Evolutionary conservation across 345 rosid species (phyloP).

Genomic region (Gossypium arboreum): DNA sequence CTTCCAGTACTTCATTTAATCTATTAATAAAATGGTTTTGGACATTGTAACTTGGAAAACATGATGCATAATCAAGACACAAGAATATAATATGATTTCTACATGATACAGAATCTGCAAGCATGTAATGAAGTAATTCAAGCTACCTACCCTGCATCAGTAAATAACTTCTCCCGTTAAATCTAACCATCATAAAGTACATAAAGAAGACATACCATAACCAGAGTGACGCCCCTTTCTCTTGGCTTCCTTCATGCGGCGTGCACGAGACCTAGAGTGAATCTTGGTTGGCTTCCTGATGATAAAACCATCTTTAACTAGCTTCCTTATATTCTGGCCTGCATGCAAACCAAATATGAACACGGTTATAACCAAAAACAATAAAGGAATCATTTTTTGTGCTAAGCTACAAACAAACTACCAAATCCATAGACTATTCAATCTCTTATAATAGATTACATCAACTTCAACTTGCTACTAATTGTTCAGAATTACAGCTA

Average conservation of each 20-base stretch:
- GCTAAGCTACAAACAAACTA: background rate
- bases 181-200: background rate
- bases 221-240: constrained; percentile 97
- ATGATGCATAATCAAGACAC: background rate
- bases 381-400: background rate
- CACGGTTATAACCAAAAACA: background rate
- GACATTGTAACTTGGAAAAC: background rate
- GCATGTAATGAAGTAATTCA: background rate
- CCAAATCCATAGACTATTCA: background rate
- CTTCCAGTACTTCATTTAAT: background rate
- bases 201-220: constrained; percentile 46
- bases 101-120: background rate
- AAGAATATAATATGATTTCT: background rate
- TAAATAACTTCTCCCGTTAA: background rate
- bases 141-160: background rate
- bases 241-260: constrained; percentile 79
- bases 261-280: constrained; percentile 88
- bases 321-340: constrained; percentile 93
- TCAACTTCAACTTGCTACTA: background rate
- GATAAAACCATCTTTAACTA: constrained; percentile 91
- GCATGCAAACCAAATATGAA: constrained; percentile 1
- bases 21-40: background rate
- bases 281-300: constrained; percentile 96
- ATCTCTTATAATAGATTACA: background rate
- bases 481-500: background rate